Base-by-base conservation (phyloP, 768 basidiomycete species). In the Collybia mongolica region DNA sequence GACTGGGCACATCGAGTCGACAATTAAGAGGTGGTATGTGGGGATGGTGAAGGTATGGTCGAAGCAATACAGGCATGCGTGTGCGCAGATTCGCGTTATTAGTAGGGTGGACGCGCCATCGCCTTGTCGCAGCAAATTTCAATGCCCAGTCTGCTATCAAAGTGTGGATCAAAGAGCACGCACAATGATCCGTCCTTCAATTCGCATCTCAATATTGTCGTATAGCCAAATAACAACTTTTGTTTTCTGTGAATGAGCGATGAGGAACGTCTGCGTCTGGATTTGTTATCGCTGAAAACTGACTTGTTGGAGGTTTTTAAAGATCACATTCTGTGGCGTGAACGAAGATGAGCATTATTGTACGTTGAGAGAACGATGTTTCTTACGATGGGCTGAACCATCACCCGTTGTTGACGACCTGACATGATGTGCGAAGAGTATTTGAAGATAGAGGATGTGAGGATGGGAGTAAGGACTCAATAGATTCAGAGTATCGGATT, bases 301-400 rank as follows among this genome's bases (percentile, higher is more conserved):
- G 29, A 87, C 92, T 72, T 90, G 85, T 66, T 96, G 94, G 24
- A 97, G 78, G 72, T 96, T 92, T 86, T 96, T 95, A 81, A 97
- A 97, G 71, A 97, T 97, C 55, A 96, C 90, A 75, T 96, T 96
- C 93, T 95, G 55, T 29, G 42, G 44, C 37, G 52, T 39, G 29
- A 57, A 54, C 54, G 55, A 46, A 43, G 17, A 23, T 39, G 52
- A 57, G 32, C n/a, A 20, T 46, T 39, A 4, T 28, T 42, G 32
- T 36, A 4, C 18, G n/a, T 26, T 24, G 37, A 39, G 24, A 44
- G 6, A 26, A 51, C 54, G 28, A 52, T 45, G 42, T 43, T 2
- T 75, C 91, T 61, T 70, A 96, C 95, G 86, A 97, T 97, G 84
- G 94, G 94, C 73, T 98, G 96, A 54, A 98, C 96, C 93, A 98